Evolutionary conservation across 306 rosid genomes (phyloP).

Genomic region (Macrotyloma uniflorum): DNA sequence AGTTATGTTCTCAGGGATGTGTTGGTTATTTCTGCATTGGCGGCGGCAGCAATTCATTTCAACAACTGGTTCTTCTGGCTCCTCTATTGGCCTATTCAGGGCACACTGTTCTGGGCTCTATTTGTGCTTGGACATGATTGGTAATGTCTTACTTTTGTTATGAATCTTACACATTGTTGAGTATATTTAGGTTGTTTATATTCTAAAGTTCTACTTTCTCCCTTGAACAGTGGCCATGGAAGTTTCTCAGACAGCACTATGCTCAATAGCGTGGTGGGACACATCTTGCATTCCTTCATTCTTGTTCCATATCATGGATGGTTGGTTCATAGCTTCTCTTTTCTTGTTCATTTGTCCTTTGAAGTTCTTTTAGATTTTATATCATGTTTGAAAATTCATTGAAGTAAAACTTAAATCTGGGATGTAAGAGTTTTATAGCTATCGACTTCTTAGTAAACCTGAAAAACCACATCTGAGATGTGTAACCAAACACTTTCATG

Average conservation of each 20-base stretch:
- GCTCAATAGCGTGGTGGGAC: slow-evolving; percentile 76
- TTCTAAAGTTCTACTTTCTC: not conserved
- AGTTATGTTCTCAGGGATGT: slow-evolving; percentile 74
- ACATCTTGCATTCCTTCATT: slow-evolving; percentile 80
- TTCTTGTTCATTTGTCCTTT: not conserved
- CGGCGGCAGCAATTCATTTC: slow-evolving; percentile 50
- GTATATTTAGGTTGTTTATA: not conserved
- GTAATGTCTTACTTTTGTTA: slow-evolving; percentile 34
- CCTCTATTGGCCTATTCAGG: slow-evolving; percentile 79
- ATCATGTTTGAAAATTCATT: not conserved
- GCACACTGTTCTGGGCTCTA: slow-evolving; percentile 98
- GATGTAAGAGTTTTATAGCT: not conserved
- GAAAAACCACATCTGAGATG: not conserved
- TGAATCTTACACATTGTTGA: not conserved
- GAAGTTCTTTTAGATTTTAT: not conserved
- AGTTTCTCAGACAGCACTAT: slow-evolving; percentile 75
- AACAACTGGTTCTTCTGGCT: slow-evolving; percentile 69
- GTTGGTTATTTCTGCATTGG: slow-evolving; percentile 46
- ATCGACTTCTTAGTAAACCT: not conserved
- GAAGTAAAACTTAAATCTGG: not conserved
- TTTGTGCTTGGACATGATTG: slow-evolving; percentile 98
- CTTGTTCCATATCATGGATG: slow-evolving; percentile 97
- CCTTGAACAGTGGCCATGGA: slow-evolving; percentile 87
- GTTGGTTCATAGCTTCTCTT: slow-evolving; percentile 41
- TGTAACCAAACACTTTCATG: not conserved